A percentile compares a stretch with the other conserved stretches of the same genome.
phyloP scores from a whole-genome alignment of 2,329 filamentous ascomycete genomes.

The Penicillium brevicompactum region DNA sequence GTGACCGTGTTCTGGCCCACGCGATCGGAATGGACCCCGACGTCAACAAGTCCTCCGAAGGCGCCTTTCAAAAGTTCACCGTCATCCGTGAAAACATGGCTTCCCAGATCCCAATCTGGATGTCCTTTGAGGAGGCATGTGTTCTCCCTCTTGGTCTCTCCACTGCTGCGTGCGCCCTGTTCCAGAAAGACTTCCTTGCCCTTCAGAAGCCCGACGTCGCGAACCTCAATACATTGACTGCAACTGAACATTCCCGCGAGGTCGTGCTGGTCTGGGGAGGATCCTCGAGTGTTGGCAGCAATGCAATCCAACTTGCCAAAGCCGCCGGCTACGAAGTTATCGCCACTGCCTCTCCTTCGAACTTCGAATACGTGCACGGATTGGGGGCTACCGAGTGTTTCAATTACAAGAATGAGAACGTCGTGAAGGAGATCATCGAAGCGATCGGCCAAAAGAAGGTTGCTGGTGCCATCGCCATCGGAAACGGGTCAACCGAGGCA shows the following conservation, averaged over 20 bases:
- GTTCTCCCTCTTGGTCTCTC: constrained; percentile 37
- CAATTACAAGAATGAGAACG: constrained; percentile 1
- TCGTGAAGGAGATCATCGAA: background rate
- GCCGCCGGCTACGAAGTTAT: background rate
- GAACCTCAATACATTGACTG: constrained; percentile 1
- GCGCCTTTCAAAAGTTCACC: constrained; percentile 36
- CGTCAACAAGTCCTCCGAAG: constrained; percentile 13
- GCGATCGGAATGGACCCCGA: constrained; percentile 14
- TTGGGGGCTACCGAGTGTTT: background rate
- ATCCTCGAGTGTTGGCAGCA: constrained; percentile 16
- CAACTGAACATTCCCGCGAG: background rate
- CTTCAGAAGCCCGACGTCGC: constrained; percentile 11
- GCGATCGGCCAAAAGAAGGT: background rate
- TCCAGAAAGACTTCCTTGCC: constrained; percentile 26
- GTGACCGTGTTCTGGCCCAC: constrained; percentile 34
- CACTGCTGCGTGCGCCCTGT: constrained; percentile 33
- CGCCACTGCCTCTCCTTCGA: background rate
- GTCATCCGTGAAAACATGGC: constrained; percentile 24
- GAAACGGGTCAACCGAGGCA: constrained; percentile 4
- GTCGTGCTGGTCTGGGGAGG: constrained; percentile 23
- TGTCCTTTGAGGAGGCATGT: constrained; percentile 32
- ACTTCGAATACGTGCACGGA: background rate
- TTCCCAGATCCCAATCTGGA: constrained; percentile 26
- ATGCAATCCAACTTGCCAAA: background rate
- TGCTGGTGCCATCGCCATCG: constrained; percentile 1